phyloP scores from a whole-genome alignment of 208 protist genomes.

The Leishmania martiniquensis region DNA sequence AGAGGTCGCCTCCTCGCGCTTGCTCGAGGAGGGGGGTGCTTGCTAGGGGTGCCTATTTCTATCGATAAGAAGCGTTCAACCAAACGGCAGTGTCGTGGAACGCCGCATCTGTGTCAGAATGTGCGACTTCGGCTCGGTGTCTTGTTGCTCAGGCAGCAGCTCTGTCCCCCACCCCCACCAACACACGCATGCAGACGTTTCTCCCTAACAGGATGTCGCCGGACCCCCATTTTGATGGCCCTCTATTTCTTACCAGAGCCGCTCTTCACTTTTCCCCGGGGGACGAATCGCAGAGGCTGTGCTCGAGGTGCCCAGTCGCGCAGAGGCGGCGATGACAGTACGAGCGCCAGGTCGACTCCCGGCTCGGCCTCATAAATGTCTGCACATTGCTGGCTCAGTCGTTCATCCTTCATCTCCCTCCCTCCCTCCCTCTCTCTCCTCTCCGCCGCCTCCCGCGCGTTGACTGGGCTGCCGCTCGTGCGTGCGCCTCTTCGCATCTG shows the following conservation, averaged over 20 bases:
- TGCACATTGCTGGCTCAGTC: neutral
- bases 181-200: neutral
- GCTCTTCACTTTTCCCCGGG: neutral
- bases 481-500: too few relatives aligned
- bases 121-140: too few relatives aligned
- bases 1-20: neutral
- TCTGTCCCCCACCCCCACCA: neutral
- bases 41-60: neutral
- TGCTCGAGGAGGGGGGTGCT: neutral
- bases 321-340: neutral
- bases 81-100: neutral
- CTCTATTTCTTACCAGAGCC: neutral
- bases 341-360: neutral
- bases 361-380: neutral
- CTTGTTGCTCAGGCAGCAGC: too few relatives aligned
- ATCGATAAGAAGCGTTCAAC: neutral
- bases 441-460: neutral
- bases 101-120: neutral
- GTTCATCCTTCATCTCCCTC: neutral
- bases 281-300: neutral
- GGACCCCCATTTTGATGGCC: neutral
- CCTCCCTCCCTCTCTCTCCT: neutral
- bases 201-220: too few relatives aligned
- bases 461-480: neutral
- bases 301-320: neutral